These are phyloP conservation scores for Alternaria ethzedia DNA, from an alignment of 2,329 filamentous ascomycete species.

Conservation along the genomic window DNA sequence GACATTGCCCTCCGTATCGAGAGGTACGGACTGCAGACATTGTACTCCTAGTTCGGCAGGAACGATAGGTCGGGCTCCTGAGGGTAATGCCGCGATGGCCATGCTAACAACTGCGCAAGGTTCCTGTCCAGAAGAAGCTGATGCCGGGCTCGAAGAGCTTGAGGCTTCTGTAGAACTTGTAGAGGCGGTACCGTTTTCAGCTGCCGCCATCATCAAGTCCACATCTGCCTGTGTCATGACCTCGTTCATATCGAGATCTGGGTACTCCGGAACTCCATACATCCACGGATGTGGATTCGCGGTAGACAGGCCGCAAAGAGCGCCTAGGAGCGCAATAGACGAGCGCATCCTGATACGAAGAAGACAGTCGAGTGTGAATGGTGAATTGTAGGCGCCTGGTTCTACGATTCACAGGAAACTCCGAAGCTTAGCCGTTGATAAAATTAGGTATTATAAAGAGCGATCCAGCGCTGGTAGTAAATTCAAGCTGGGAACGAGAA, in stretches of 20 bases:
- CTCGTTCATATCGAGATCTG: slow-evolving; percentile 36
- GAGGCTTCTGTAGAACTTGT: slow-evolving; percentile 20
- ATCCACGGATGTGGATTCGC: slow-evolving; percentile 38
- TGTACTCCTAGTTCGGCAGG: slow-evolving; percentile 43
- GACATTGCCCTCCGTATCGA: slow-evolving; percentile 42
- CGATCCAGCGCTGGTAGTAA: slow-evolving; percentile 26
- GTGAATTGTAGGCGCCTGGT: neutral
- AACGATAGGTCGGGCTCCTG: slow-evolving; percentile 34
- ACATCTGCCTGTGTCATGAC: slow-evolving; percentile 33
- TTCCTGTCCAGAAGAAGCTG: slow-evolving; percentile 30
- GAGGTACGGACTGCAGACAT: slow-evolving; percentile 47
- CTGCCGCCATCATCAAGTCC: slow-evolving; percentile 21
- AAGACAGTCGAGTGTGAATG: neutral
- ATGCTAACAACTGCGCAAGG: slow-evolving; percentile 43
- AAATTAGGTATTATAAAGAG: slow-evolving; percentile 21
- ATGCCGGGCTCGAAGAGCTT: slow-evolving; percentile 20
- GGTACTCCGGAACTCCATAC: slow-evolving; percentile 41
- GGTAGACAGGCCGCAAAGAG: slow-evolving; percentile 27
- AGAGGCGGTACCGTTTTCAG: slow-evolving; percentile 18
- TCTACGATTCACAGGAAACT: neutral
- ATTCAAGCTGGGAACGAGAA: slow-evolving; percentile 1
- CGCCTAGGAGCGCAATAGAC: slow-evolving; percentile 24
- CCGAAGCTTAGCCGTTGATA: neutral
- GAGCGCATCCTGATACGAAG: slow-evolving; percentile 26
- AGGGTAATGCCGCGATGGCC: slow-evolving; percentile 32